Evolutionary conservation across 257 asterid species (phyloP).

Genomic region (Solanum pennellii): DNA sequence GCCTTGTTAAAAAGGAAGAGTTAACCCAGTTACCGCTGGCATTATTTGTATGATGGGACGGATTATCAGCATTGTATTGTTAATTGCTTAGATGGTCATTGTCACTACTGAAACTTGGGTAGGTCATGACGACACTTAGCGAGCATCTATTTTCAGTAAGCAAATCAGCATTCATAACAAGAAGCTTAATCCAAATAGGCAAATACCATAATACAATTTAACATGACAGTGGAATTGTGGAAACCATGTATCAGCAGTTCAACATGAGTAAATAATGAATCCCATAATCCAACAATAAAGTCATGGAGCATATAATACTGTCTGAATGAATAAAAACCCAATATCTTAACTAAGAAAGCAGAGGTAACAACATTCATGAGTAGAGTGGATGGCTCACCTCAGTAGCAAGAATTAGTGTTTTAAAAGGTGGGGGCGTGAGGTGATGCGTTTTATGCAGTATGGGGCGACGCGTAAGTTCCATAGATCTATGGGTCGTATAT

Average conservation of each 20-base stretch:
- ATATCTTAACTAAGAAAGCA: not conserved
- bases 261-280: not conserved
- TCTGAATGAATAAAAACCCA: not conserved
- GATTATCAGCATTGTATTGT: not conserved
- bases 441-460: no score
- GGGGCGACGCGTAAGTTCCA: not conserved
- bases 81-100: not conserved
- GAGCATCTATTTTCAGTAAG: not conserved
- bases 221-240: not conserved
- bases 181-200: not conserved
- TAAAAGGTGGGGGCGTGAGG: not conserved
- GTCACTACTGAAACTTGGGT: not conserved
- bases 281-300: not conserved
- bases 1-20: not conserved
- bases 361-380: not conserved
- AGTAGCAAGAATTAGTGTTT: not conserved
- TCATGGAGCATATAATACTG: not conserved
- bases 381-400: not conserved
- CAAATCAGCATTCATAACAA: not conserved
- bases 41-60: not conserved
- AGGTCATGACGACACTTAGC: not conserved
- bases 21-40: not conserved
- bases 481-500: not conserved
- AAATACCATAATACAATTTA: not conserved
- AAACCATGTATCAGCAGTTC: not conserved